Evolutionary conservation across 2,329 filamentous ascomycete species (phyloP).

Genomic region (Claviceps sp.): DNA sequence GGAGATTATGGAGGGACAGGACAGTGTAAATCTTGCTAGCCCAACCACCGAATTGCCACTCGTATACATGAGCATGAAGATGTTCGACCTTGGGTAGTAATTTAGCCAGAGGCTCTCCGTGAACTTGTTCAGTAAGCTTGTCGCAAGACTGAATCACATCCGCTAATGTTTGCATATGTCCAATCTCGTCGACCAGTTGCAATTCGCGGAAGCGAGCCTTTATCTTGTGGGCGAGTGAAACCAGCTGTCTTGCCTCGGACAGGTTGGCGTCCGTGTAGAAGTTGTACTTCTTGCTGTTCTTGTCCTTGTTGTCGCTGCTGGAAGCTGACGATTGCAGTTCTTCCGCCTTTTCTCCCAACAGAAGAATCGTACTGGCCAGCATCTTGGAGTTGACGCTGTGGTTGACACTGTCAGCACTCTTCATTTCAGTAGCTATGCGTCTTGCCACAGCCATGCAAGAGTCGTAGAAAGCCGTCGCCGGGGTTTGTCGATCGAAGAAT

Average conservation of each 20-base stretch:
- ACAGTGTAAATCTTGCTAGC: constrained; percentile 69
- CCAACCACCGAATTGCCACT: constrained; percentile 83
- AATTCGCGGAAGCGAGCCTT: constrained; percentile 62
- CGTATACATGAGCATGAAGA: constrained; percentile 70
- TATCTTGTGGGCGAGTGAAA: constrained; percentile 54
- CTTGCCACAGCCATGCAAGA: constrained; percentile 32
- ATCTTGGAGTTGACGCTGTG: constrained; percentile 36
- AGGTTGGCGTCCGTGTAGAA: constrained; percentile 81
- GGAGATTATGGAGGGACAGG: constrained; percentile 54
- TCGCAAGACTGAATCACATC: constrained; percentile 68
- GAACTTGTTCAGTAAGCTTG: constrained; percentile 59
- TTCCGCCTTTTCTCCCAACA: constrained; percentile 47
- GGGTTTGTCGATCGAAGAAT: constrained; percentile 30
- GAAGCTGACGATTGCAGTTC: constrained; percentile 25
- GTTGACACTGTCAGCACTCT: constrained; percentile 16
- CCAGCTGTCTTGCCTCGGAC: constrained; percentile 59
- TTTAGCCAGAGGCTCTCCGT: constrained; percentile 74
- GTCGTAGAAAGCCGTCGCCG: constrained; percentile 28
- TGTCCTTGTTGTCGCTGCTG: constrained; percentile 1
- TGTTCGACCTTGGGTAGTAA: constrained; percentile 80
- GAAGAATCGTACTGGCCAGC: constrained; percentile 52
- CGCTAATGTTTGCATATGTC: constrained; percentile 59
- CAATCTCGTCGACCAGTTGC: constrained; percentile 49
- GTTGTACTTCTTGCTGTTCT: constrained; percentile 45
- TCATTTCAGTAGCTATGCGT: constrained; percentile 18